Evolutionary conservation across 2,329 filamentous ascomycete genomes (phyloP), one percentile per base, ranked within the genome.

Genomic region (Arthroderma uncinatum): DNA sequence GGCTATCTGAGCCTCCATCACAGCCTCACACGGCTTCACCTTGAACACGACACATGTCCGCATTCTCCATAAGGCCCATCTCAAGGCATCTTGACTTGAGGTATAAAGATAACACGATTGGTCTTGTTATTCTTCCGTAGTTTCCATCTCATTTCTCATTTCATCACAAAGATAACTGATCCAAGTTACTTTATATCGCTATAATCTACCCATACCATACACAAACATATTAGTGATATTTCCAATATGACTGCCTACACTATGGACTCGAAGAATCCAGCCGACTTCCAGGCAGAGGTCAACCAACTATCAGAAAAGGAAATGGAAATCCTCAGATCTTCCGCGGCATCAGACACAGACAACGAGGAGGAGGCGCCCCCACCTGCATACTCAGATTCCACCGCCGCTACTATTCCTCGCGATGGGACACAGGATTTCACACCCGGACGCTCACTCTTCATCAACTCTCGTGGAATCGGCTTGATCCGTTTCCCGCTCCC

Each of bases 401-500:
- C 53, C 4, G 8, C 36, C 14, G 10, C 7, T 34, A 12, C 47
- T 28, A 37, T 8, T 25, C 21, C 16, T 28, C 50, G n/a, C 14
- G 7, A 39, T 39, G 34, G 4, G 37, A 10, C 7, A 19, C 50
- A 25, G 21, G 33, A 21, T 2, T 61, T 62, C 36, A 54, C 7
- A n/a, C 58, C 57, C 2, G 58, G 54, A 19, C 52, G 39, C 39
- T 60, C 61, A 2, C 61, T 68, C 12, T 58, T 62, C 12, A 63
- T 72, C 4, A 58, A 66, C 42, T 62, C 68, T 6, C 62, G 53
- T 12, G 70, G 70, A 4, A 66, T 71, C 34, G 58, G 64, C 0
- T 54, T 64, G 8, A 53, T 68, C 8, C 64, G 68, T 6, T 60
- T 70, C 0, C 68, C 69, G 19, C 64, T 79, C 8, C 66, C 73